Evolutionary conservation across 192 early-diverging fungal genomes (phyloP).

Genomic region (Coemansia sp.): DNA sequence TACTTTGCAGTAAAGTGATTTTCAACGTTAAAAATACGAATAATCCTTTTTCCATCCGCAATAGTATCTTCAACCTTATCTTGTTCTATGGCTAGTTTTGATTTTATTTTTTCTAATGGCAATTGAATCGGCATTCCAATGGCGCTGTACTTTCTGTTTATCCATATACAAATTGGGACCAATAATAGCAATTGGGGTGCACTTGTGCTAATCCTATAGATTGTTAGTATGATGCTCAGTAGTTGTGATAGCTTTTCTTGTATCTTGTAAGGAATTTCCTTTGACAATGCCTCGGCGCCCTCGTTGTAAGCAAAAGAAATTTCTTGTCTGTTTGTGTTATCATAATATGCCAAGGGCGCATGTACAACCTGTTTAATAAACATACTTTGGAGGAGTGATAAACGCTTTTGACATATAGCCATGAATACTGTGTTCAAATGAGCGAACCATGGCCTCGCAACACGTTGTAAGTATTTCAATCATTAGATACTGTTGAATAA

Average conservation of each 20-base stretch:
- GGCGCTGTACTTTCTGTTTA: background rate
- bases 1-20: constrained; percentile 35
- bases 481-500: background rate
- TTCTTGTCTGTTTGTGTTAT: background rate
- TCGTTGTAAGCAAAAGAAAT: background rate
- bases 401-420: background rate
- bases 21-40: constrained; percentile 48
- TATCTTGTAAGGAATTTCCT: background rate
- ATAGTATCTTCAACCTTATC: constrained; percentile 14
- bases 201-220: background rate
- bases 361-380: background rate
- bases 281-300: background rate
- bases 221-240: background rate
- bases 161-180: constrained; percentile 14
- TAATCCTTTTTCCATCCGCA: constrained; percentile 62
- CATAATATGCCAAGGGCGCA: constrained; percentile 1
- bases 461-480: background rate
- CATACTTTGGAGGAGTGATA: constrained; percentile 1
- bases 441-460: background rate
- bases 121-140: constrained; percentile 5
- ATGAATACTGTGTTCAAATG: background rate
- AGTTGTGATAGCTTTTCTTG: background rate
- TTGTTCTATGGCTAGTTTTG: background rate
- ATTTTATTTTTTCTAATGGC: background rate
- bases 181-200: background rate